Evolutionary conservation across 805 yeast species (phyloP).

Genomic region (Clavispora carvajalis): DNA sequence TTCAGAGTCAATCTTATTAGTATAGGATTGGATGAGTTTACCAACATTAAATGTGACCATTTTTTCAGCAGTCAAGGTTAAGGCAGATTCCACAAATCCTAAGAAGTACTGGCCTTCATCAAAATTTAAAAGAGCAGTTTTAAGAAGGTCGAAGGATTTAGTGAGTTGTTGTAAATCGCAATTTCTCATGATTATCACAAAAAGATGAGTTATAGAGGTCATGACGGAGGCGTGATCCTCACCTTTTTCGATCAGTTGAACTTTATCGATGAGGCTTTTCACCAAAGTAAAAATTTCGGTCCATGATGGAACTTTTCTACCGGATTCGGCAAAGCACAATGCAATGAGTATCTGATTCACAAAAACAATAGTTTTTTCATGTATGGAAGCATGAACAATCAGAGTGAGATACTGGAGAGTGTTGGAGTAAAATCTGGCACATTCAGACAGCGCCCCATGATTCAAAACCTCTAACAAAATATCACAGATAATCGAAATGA

Average conservation of each 20-base stretch:
- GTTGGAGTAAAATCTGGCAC: constrained; percentile 39
- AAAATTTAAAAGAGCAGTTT: constrained; percentile 32
- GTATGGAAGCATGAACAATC: constrained; percentile 7
- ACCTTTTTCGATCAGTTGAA: constrained; percentile 3
- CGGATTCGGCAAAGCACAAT: constrained; percentile 63
- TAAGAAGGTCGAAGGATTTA: constrained; percentile 40
- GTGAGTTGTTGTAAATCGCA: constrained; percentile 45
- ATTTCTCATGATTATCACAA: constrained; percentile 51
- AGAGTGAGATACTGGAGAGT: constrained; percentile 18
- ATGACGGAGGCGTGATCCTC: constrained; percentile 9
- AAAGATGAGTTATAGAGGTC: constrained; percentile 38
- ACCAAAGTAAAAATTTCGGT: constrained; percentile 17
- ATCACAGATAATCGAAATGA: constrained; percentile 35
- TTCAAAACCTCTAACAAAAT: constrained; percentile 47
- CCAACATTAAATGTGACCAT: constrained; percentile 39
- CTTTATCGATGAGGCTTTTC: constrained; percentile 17
- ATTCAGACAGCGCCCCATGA: constrained; percentile 48
- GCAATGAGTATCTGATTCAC: constrained; percentile 40
- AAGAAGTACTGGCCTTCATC: constrained; percentile 35
- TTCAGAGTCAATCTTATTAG: constrained; percentile 25
- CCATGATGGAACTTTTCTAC: constrained; percentile 60
- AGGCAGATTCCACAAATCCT: constrained; percentile 43
- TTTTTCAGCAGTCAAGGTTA: constrained; percentile 40
- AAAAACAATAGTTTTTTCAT: constrained; percentile 5
- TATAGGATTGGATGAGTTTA: constrained; percentile 43